Evolutionary conservation across 2,329 filamentous ascomycete genomes (phyloP).

Genomic region (Hymenoscyphus repandus): DNA sequence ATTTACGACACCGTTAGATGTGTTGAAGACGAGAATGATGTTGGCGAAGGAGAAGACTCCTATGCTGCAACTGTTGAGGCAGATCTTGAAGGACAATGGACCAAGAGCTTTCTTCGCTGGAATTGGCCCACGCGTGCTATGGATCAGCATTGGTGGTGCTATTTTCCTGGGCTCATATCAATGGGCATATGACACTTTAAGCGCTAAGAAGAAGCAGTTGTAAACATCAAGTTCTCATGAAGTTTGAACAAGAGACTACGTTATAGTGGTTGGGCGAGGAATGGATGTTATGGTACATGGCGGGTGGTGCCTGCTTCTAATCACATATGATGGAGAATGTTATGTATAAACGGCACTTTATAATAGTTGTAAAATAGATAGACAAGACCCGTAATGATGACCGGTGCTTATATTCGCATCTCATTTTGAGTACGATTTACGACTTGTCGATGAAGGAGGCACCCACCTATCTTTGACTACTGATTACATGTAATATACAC

Average conservation of each 20-base stretch:
- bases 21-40: constrained; percentile 97
- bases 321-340: too few species aligned
- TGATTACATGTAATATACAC: too few species aligned
- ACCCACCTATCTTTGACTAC: too few species aligned
- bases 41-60: constrained; percentile 65
- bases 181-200: constrained; percentile 67
- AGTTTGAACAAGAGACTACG: background rate
- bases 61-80: constrained; percentile 52
- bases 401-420: too few species aligned
- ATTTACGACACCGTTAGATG: constrained; percentile 87
- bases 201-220: constrained; percentile 2
- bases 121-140: constrained; percentile 76
- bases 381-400: too few species aligned
- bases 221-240: background rate
- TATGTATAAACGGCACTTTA: too few species aligned
- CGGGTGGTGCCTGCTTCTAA: too few species aligned
- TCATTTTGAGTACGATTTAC: too few species aligned
- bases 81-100: constrained; percentile 61
- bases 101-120: constrained; percentile 68
- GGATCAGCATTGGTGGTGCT: constrained; percentile 92
- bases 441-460: too few species aligned
- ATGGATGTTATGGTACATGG: background rate
- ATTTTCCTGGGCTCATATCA: constrained; percentile 95
- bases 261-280: background rate
- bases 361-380: too few species aligned